phyloP scores from a whole-genome alignment of 106 monocot genomes.

The Alisma plantagoaquatica region DNA sequence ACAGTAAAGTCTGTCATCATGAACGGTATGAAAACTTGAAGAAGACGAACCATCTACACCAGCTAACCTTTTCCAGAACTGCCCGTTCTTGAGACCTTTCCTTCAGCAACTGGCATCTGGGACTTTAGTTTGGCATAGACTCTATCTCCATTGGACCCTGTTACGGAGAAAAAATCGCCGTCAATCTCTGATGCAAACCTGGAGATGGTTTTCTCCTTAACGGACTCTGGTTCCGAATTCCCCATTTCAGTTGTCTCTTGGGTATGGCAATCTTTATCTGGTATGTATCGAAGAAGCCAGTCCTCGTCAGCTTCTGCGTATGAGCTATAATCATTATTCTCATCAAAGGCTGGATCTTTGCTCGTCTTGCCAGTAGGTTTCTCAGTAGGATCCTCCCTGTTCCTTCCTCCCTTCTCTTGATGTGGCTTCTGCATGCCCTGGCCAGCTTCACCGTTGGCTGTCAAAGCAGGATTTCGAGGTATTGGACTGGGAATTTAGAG shows the following conservation, averaged over 20 bases:
- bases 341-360: no score
- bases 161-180: slow-evolving; percentile 69
- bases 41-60: no score
- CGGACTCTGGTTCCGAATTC: neutral
- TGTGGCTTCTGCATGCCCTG: neutral
- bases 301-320: slow-evolving; percentile 30
- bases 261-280: slow-evolving; percentile 10
- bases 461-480: no score
- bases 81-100: slow-evolving; percentile 6
- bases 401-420: slow-evolving; percentile 1
- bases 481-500: no score
- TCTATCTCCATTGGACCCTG: slow-evolving; percentile 60
- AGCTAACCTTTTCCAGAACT: slow-evolving; percentile 16
- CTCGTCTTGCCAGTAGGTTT: no score
- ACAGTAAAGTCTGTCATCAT: no score
- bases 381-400: no score
- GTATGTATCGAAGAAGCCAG: slow-evolving; percentile 55
- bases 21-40: no score
- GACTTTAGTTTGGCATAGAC: slow-evolving; percentile 66
- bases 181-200: slow-evolving; percentile 77
- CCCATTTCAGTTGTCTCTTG: neutral
- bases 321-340: slow-evolving; percentile 3
- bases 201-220: slow-evolving; percentile 51
- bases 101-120: slow-evolving; percentile 2
- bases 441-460: neutral